Conservation (phyloP, 1,139 yeast species). For the Hansenula anomala region DNA sequence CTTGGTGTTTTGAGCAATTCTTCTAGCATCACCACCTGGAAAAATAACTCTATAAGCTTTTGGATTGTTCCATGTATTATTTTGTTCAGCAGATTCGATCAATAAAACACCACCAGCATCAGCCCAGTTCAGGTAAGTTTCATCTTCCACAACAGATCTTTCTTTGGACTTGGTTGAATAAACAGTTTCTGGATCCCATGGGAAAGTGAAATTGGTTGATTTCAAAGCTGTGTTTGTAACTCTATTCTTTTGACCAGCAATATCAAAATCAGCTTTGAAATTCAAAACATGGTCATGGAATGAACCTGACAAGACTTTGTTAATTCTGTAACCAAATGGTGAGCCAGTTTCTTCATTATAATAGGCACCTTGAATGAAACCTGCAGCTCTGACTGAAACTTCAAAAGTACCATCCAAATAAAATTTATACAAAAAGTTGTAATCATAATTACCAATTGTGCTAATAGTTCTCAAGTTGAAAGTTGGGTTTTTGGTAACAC, state of each 20-base stretch:
- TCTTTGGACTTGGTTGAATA: constrained; percentile 14
- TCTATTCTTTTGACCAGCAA: constrained; percentile 20
- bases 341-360: constrained; percentile 17
- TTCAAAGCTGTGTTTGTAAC: constrained; percentile 12
- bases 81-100: constrained; percentile 19
- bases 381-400: constrained; percentile 23
- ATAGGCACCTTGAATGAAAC: constrained; percentile 24
- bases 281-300: constrained; percentile 24
- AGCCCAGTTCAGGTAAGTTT: constrained; percentile 14
- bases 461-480: constrained; percentile 20
- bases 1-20: constrained; percentile 7
- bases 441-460: constrained; percentile 24
- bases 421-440: constrained; percentile 22
- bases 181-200: constrained; percentile 21
- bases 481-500: constrained; percentile 19
- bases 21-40: constrained; percentile 17
- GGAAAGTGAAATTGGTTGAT: constrained; percentile 14
- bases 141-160: constrained; percentile 13
- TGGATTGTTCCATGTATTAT: constrained; percentile 21
- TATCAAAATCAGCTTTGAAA: constrained; percentile 23
- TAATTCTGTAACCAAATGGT: constrained; percentile 18
- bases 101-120: constrained; percentile 21
- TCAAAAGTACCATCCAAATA: constrained; percentile 23
- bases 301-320: constrained; percentile 21
- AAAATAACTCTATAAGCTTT: constrained; percentile 20